A percentile compares a stretch with the other conserved stretches of the same genome.
Evolutionary conservation across 2,329 filamentous ascomycete genomes (phyloP).

Genomic region (Aureobasidium melanogenum): DNA sequence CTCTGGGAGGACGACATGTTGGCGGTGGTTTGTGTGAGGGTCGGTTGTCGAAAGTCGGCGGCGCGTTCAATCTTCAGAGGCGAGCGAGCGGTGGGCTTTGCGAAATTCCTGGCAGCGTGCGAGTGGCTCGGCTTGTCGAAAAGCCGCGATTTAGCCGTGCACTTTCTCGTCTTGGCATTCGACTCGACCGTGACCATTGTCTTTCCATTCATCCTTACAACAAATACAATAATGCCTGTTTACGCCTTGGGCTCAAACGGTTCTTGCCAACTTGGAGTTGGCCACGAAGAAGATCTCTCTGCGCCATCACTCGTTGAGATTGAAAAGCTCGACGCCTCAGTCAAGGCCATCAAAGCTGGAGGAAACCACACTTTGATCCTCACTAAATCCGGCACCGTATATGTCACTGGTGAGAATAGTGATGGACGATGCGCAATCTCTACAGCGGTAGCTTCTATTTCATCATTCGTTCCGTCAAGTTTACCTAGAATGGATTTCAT

Average conservation of each 20-base stretch:
- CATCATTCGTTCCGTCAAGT: neutral
- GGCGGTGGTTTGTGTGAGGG: neutral
- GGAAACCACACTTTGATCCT: conserved; percentile 82
- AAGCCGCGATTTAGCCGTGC: conserved; percentile 18
- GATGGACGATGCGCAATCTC: conserved; percentile 36
- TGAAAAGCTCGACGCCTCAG: neutral
- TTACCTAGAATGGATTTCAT: conserved; percentile 32
- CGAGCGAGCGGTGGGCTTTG: too few species aligned
- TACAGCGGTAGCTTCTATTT: neutral
- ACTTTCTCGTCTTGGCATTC: neutral
- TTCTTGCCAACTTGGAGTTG: conserved; percentile 42
- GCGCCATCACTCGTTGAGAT: conserved; percentile 17
- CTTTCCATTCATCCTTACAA: neutral
- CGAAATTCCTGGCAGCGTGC: conserved; percentile 1
- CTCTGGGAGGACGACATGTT: conserved; percentile 59
- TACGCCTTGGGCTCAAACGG: conserved; percentile 46
- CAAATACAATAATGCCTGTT: conserved; percentile 18
- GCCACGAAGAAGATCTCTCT: conserved; percentile 33
- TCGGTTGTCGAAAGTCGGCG: conserved; percentile 15
- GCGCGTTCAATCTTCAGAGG: neutral
- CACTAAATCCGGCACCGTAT: conserved; percentile 50
- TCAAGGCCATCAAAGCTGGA: conserved; percentile 48
- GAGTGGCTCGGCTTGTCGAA: neutral
- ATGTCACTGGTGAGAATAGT: conserved; percentile 54
- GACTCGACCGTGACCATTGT: neutral